Percentiles rank a stretch among this genome's conserved stretches.
phyloP scores from a whole-genome alignment of 2,329 filamentous ascomycete genomes.

The Fusarium graminum region DNA sequence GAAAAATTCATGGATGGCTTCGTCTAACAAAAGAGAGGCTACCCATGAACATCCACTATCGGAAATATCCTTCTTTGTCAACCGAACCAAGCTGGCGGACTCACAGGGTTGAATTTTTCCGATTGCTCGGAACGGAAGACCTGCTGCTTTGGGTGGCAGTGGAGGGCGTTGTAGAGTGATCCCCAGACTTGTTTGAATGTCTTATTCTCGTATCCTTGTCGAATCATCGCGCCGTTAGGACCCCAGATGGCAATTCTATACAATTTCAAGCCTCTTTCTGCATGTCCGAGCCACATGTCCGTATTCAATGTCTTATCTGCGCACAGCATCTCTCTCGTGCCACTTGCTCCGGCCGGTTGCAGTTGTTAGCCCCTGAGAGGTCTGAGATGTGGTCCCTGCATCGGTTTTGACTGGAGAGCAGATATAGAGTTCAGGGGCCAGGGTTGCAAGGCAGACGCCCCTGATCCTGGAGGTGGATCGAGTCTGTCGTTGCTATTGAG shows the following conservation, averaged over 20 bases:
- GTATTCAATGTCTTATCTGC: constrained; percentile 5
- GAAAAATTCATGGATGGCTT: constrained; percentile 16
- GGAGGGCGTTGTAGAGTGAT: neutral
- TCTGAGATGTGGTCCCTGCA: constrained; percentile 41
- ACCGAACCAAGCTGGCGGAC: constrained; percentile 12
- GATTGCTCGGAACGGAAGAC: neutral
- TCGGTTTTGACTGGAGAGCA: constrained; percentile 4
- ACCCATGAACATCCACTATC: neutral
- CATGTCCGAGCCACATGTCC: neutral
- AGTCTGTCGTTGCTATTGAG: constrained; percentile 15
- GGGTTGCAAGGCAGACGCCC: constrained; percentile 46
- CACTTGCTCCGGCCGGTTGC: constrained; percentile 22
- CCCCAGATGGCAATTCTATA: constrained; percentile 4
- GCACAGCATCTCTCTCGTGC: constrained; percentile 28
- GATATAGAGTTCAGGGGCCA: constrained; percentile 23
- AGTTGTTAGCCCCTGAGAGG: constrained; percentile 24
- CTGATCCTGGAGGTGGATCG: constrained; percentile 36
- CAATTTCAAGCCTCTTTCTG: constrained; percentile 1
- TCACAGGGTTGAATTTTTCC: neutral
- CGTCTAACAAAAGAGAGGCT: constrained; percentile 1
- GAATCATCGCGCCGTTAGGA: constrained; percentile 5
- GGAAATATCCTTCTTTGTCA: constrained; percentile 7
- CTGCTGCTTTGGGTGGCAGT: neutral
- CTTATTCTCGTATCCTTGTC: neutral
- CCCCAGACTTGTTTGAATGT: neutral